These are phyloP conservation scores for Mycena citricolor DNA, from an alignment of 1,284 basidiomycete genomes.

Conservation along the genomic window DNA sequence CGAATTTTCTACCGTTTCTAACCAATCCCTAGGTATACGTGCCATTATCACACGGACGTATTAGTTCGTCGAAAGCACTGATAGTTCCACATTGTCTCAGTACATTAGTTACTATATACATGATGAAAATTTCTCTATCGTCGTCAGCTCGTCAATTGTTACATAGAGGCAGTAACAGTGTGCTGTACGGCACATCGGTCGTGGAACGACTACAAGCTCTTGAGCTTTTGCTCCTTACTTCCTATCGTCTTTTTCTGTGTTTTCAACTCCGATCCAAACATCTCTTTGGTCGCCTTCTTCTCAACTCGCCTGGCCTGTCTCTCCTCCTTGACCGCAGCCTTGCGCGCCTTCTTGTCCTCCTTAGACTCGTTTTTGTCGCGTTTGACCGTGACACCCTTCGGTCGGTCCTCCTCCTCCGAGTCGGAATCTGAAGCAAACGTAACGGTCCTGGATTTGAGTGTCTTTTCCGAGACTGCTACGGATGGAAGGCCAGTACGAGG, in stretches of 20 bases:
- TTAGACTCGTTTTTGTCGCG: conserved; percentile 78
- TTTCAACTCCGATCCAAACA: conserved; percentile 75
- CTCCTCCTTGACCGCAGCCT: conserved; percentile 84
- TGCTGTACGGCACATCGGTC: too few relatives aligned
- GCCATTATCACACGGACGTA: too few relatives aligned
- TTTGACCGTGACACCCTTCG: conserved; percentile 49
- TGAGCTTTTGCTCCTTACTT: conserved; percentile 45
- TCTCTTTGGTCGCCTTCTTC: conserved; percentile 79
- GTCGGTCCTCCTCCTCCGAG: conserved; percentile 27
- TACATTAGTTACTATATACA: too few relatives aligned
- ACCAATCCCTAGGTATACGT: too few relatives aligned
- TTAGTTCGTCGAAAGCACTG: too few relatives aligned
- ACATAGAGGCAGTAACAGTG: too few relatives aligned
- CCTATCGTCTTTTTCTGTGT: conserved; percentile 61
- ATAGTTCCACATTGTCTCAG: too few relatives aligned
- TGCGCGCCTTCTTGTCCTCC: conserved; percentile 87
- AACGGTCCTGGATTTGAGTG: conserved; percentile 21
- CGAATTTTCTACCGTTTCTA: too few relatives aligned
- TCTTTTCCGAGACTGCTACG: conserved; percentile 30
- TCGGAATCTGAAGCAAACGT: conserved; percentile 36
- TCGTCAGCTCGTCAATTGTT: too few relatives aligned
- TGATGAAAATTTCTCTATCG: too few relatives aligned
- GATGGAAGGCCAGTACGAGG: conserved; percentile 74
- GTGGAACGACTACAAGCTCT: conserved; percentile 44
- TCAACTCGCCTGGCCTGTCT: conserved; percentile 73